Evolutionary conservation across 495 filamentous ascomycete species (phyloP).

Genomic region (Hypoxylon subgilvum): DNA sequence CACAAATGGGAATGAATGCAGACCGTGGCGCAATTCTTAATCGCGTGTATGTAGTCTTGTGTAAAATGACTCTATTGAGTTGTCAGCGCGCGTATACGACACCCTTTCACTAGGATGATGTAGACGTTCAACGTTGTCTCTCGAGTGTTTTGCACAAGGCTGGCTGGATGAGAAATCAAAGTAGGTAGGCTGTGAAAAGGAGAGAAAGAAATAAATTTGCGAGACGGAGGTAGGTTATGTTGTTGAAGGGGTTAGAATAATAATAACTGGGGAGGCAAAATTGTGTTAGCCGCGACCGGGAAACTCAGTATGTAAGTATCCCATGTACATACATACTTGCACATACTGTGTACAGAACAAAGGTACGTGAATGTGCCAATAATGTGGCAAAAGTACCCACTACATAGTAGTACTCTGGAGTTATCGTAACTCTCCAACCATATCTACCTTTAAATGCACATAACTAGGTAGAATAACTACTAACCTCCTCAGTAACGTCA

Average conservation of each 20-base stretch:
- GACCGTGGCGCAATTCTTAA: neutral
- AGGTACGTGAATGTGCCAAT: neutral
- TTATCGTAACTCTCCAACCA: too few species aligned
- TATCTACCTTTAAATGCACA: too few species aligned
- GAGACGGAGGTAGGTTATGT: constrained; percentile 14
- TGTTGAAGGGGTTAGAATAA: constrained; percentile 27
- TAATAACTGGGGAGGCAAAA: constrained; percentile 41
- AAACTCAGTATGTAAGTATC: constrained; percentile 7
- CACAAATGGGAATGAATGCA: constrained; percentile 3
- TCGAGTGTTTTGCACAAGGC: constrained; percentile 14
- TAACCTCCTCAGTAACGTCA: too few species aligned
- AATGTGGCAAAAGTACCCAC: too few species aligned
- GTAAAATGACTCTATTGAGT: constrained; percentile 1
- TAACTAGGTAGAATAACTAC: too few species aligned
- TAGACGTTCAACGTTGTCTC: neutral
- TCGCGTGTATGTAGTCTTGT: constrained; percentile 9
- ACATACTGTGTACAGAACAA: constrained; percentile 16
- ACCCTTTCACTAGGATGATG: constrained; percentile 11
- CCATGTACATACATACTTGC: constrained; percentile 7
- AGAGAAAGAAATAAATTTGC: constrained; percentile 29
- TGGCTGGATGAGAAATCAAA: constrained; percentile 12
- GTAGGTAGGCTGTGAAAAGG: constrained; percentile 17
- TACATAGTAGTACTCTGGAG: neutral
- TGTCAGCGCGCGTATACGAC: constrained; percentile 6
- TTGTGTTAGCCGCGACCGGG: constrained; percentile 34